phyloP scores from a whole-genome alignment of 2,329 filamentous ascomycete species.

The Chrysoporthe puriensis region DNA sequence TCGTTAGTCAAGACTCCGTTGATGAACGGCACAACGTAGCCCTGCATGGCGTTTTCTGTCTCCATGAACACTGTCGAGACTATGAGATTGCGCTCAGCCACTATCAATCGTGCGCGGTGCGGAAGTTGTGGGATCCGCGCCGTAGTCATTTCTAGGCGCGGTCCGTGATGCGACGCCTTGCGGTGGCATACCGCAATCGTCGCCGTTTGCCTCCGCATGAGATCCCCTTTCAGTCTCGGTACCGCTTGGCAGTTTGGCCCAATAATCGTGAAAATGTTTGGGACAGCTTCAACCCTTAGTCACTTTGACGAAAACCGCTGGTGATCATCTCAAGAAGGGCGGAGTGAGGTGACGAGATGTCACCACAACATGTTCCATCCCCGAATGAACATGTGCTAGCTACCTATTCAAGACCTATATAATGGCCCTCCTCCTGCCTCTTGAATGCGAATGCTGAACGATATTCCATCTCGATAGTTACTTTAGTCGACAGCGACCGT shows the following conservation, averaged over 20 bases:
- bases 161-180: slow-evolving; percentile 6
- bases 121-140: background rate
- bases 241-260: slow-evolving; percentile 27
- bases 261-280: slow-evolving; percentile 12
- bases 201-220: background rate
- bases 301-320: background rate
- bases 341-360: background rate
- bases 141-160: background rate
- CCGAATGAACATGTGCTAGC: background rate
- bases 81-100: slow-evolving; percentile 15
- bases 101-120: background rate
- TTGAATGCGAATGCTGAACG: background rate
- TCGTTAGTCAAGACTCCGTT: background rate
- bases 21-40: background rate
- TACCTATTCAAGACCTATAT: slow-evolving; percentile 18
- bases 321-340: background rate
- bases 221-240: background rate
- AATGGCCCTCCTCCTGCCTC: slow-evolving; percentile 3
- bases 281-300: background rate
- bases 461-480: slow-evolving; percentile 14
- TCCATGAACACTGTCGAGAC: too few relatives aligned
- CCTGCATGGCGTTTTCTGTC: too few relatives aligned
- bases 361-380: background rate
- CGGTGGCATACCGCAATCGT: background rate
- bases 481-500: background rate